phyloP scores from a whole-genome alignment of 2,329 filamentous ascomycete species.

The Xylaria multiplex region DNA sequence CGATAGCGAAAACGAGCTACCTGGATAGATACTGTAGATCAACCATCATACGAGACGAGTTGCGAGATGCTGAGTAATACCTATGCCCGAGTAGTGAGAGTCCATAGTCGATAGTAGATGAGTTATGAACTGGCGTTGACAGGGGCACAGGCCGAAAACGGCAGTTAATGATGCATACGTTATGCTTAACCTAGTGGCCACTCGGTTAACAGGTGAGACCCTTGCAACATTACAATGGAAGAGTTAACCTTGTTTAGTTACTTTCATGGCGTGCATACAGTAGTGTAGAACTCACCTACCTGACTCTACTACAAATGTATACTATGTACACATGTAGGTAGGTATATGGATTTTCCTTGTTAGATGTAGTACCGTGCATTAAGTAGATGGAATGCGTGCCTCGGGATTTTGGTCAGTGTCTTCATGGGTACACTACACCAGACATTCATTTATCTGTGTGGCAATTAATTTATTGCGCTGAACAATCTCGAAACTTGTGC shows the following conservation, averaged over 20 bases:
- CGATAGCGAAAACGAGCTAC: not conserved
- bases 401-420: too few relatives aligned
- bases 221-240: not conserved
- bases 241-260: not conserved
- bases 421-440: too few relatives aligned
- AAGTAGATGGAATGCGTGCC: not conserved
- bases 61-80: not conserved
- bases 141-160: conserved; percentile 15
- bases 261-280: too few relatives aligned
- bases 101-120: too few relatives aligned
- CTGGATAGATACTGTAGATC: not conserved
- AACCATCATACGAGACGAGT: not conserved
- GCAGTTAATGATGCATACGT: conserved; percentile 15
- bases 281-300: too few relatives aligned
- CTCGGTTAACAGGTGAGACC: conserved; percentile 8
- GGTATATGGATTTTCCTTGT: too few relatives aligned
- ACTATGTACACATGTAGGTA: too few relatives aligned
- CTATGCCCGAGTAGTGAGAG: too few relatives aligned
- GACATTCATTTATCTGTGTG: not conserved
- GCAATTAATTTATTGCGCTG: not conserved
- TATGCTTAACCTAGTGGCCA: conserved; percentile 17
- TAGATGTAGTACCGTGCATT: not conserved
- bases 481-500: not conserved
- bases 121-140: not conserved
- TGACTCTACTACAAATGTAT: too few relatives aligned